phyloP scores from a whole-genome alignment of 2,329 filamentous ascomycete species.

The Colletotrichum salicis region DNA sequence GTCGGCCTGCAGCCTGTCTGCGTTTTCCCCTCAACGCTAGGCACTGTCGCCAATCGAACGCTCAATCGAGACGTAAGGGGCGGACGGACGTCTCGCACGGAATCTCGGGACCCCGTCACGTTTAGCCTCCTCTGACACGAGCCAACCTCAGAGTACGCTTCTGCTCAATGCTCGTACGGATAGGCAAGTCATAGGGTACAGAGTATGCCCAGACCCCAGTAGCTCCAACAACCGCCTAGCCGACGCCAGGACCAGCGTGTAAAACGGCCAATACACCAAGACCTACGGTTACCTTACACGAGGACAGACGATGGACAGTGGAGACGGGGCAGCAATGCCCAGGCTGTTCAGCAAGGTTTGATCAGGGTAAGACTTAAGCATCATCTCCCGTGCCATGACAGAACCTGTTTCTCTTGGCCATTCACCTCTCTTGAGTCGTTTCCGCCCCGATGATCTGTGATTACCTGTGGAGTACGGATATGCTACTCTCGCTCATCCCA shows the following conservation, averaged over 20 bases:
- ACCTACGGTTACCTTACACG: no score
- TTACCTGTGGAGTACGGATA: conserved; percentile 20
- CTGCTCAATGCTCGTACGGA: background rate
- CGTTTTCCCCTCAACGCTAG: conserved; percentile 3
- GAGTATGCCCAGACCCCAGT: conserved; percentile 3
- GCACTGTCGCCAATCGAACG: background rate
- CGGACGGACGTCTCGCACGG: conserved; percentile 11
- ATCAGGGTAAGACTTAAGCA: conserved; percentile 9
- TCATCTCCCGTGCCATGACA: conserved; percentile 17
- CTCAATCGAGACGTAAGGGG: background rate
- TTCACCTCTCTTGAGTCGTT: conserved; percentile 3
- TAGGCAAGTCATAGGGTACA: background rate
- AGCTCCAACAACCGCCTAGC: background rate
- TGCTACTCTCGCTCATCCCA: conserved; percentile 23
- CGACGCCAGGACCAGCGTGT: background rate
- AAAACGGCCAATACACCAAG: background rate
- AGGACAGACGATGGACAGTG: background rate
- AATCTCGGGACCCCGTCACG: conserved; percentile 16
- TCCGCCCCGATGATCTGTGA: conserved; percentile 23
- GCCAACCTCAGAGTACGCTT: conserved; percentile 6
- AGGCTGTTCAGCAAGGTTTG: background rate
- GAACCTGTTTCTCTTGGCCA: background rate
- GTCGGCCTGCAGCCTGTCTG: background rate
- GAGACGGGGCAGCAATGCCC: background rate
- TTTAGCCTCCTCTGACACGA: conserved; percentile 23